Conservation (phyloP, 768 basidiomycete species). For the Tylopilus sp. region DNA sequence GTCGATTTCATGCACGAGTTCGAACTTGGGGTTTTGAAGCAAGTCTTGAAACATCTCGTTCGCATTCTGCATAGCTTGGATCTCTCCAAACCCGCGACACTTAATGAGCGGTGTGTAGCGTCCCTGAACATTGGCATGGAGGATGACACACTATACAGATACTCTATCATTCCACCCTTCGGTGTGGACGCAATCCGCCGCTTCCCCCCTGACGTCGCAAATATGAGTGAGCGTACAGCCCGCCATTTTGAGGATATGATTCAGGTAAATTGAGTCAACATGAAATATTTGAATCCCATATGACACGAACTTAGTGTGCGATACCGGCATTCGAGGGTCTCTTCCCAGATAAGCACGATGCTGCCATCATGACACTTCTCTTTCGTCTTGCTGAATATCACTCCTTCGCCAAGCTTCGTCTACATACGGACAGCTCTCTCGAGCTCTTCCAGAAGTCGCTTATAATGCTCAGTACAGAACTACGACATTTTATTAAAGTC, state of each 20-base stretch:
- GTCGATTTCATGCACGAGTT: background rate
- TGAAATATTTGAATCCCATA: no score
- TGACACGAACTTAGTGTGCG: no score
- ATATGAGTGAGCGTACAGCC: constrained; percentile 36
- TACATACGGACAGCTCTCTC: background rate
- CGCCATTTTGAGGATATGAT: constrained; percentile 43
- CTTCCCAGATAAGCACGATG: constrained; percentile 25
- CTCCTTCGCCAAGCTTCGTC: background rate
- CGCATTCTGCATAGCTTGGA: background rate
- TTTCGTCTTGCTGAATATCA: constrained; percentile 17
- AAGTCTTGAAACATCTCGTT: background rate
- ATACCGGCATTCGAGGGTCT: constrained; percentile 34
- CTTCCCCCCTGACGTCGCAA: constrained; percentile 34
- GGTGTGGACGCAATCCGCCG: constrained; percentile 25
- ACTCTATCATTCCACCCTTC: background rate
- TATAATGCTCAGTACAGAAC: background rate
- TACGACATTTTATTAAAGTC: background rate
- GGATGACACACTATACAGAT: background rate
- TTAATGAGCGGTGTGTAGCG: background rate
- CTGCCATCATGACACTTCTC: constrained; percentile 16
- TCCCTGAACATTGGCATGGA: background rate
- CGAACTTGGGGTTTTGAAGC: background rate
- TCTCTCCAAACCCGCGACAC: background rate
- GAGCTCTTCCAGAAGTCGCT: background rate
- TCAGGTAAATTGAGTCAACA: no score